These are phyloP conservation scores for Lactarius pseudohatsudake DNA, from an alignment of 768 basidiomycete species.

Conservation along the genomic window DNA sequence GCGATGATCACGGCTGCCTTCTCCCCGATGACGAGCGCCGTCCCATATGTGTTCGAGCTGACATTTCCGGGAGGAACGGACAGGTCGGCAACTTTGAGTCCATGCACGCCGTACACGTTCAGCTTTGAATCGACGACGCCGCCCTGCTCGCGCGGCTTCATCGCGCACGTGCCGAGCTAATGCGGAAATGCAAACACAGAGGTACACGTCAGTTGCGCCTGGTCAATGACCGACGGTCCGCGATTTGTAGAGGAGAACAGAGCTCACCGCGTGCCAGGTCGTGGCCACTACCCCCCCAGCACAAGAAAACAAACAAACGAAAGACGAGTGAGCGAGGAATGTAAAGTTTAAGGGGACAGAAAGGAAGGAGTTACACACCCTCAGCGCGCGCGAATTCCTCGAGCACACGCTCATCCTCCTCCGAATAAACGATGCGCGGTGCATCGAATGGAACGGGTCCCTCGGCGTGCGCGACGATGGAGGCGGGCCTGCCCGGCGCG, in stretches of 20 bases:
- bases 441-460: conserved; percentile 32
- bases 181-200: not conserved
- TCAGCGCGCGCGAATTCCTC: conserved; percentile 31
- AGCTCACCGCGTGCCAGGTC: conserved; percentile 37
- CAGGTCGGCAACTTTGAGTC: conserved; percentile 53
- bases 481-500: conserved; percentile 34
- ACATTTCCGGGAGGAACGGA: conserved; percentile 43
- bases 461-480: conserved; percentile 10
- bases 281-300: conserved; percentile 31
- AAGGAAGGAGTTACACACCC: not conserved
- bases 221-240: not conserved
- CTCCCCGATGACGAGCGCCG: conserved; percentile 50
- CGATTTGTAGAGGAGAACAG: not conserved
- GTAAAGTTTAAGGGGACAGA: too few species aligned
- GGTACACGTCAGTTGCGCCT: not conserved
- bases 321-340: not conserved
- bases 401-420: conserved; percentile 34
- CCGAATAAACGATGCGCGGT: conserved; percentile 31
- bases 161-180: conserved; percentile 60
- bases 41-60: conserved; percentile 44
- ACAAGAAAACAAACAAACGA: not conserved
- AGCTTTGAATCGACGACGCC: conserved; percentile 61
- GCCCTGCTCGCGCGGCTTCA: conserved; percentile 55
- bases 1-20: conserved; percentile 59
- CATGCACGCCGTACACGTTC: conserved; percentile 58